Evolutionary conservation across 108 stramenopile genomes (phyloP).

Genomic region (Aurantiochytrium sp.): DNA sequence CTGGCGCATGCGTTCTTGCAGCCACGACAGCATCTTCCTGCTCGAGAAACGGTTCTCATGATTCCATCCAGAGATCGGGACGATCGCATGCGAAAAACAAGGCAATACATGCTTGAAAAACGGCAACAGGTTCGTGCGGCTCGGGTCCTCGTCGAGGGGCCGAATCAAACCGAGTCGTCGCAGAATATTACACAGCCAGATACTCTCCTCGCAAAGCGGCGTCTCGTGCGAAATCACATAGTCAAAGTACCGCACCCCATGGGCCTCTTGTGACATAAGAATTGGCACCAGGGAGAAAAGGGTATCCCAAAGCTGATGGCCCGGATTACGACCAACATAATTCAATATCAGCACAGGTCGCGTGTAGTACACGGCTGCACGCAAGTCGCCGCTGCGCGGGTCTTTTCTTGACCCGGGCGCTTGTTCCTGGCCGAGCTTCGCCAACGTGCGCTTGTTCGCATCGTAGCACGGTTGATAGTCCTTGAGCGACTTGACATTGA

Average conservation of each 20-base stretch:
- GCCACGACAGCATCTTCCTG: background rate
- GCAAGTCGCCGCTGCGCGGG: background rate
- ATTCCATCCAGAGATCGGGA: background rate
- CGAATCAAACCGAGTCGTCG: background rate
- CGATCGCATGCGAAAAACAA: background rate
- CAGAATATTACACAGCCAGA: background rate
- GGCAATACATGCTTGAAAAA: background rate
- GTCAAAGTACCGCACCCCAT: background rate
- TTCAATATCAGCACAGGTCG: background rate
- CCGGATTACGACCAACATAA: background rate
- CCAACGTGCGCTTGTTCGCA: background rate
- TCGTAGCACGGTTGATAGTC: background rate
- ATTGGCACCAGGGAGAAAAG: background rate
- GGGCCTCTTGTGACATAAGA: background rate
- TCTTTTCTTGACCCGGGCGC: background rate
- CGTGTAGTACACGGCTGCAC: background rate
- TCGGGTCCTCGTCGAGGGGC: background rate
- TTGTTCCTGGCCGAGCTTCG: background rate
- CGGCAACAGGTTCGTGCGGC: background rate
- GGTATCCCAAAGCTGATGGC: constrained; percentile 1
- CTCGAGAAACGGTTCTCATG: background rate
- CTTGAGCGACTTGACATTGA: background rate
- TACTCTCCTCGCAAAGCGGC: background rate
- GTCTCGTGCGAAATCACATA: background rate
- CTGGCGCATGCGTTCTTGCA: background rate